Percentiles rank a stretch among this genome's conserved stretches.
Evolutionary conservation across 1,139 yeast species (phyloP).

Genomic region (Arxiozyma bovina): DNA sequence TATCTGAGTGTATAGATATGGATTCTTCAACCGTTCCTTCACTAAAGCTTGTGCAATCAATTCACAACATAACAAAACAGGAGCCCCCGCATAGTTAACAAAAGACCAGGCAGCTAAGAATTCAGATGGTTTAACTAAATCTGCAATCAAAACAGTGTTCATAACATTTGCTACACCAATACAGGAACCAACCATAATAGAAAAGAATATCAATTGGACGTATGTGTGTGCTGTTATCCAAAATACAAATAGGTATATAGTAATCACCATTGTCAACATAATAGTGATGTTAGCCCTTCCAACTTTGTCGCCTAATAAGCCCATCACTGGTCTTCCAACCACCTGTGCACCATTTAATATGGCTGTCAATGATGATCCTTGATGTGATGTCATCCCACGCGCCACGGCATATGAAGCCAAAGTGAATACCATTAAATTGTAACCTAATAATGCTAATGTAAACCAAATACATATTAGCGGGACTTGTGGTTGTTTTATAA

Average conservation of each 20-base stretch:
- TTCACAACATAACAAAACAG: slow-evolving; percentile 41
- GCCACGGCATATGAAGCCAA: slow-evolving; percentile 53
- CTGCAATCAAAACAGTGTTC: slow-evolving; percentile 53
- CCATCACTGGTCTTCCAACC: slow-evolving; percentile 58
- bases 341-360: slow-evolving; percentile 54
- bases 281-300: slow-evolving; percentile 52
- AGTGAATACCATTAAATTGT: slow-evolving; percentile 51
- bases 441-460: slow-evolving; percentile 45
- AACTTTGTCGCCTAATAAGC: slow-evolving; percentile 45
- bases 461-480: slow-evolving; percentile 45
- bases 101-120: slow-evolving; percentile 56
- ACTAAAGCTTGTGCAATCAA: slow-evolving; percentile 45
- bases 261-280: slow-evolving; percentile 20
- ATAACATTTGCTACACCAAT: slow-evolving; percentile 60
- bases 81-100: slow-evolving; percentile 41
- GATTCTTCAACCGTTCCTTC: slow-evolving; percentile 31
- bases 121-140: slow-evolving; percentile 39
- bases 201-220: slow-evolving; percentile 43
- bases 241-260: slow-evolving; percentile 33
- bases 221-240: slow-evolving; percentile 43
- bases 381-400: slow-evolving; percentile 45
- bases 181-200: slow-evolving; percentile 42
- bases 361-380: slow-evolving; percentile 55
- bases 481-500: slow-evolving; percentile 15
- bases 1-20: slow-evolving; percentile 51